Evolutionary conservation across 2,329 filamentous ascomycete genomes (phyloP), one percentile per base, ranked within the genome.

Genomic region (Dactylellina leptospora): DNA sequence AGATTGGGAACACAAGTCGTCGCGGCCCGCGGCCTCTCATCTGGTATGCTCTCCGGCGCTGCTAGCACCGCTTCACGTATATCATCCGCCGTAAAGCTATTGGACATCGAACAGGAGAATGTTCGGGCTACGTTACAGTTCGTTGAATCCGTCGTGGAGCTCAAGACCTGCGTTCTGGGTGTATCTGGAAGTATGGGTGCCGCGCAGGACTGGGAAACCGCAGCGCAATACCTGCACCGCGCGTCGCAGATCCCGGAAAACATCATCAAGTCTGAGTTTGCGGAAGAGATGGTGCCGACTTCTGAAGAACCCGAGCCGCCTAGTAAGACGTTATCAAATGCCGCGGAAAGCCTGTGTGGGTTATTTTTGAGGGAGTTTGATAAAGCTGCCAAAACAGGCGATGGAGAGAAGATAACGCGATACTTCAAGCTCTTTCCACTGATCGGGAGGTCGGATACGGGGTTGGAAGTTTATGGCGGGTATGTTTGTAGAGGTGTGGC

Each of bases 401-500:
- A 97, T 77, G 92, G 91, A 2, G 86, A 90, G 22, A 92, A 90
- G 79, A 91, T 99, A 58, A 97, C 95, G 0, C 85, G 95, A 42
- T 99, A 99, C 83, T 99, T 99, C 83, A 99, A 99, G 82, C 83
- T 99, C 36, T 99, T 99, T 77, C 95, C 95, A 13, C 82, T 99
- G 33, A 97, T 99, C 78, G 93, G 90, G 11, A 86, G 93, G 73
- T 88, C 91, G 1, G 91, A 96, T 61, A 90, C 93, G 5, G 95
- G 95, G 0, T 80, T 99, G 63, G 93, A 99, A 80, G 91, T 96
- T 2, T 99, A 99, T 79, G 95, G 95, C 1, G 87, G 89, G 75
- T 99, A 97, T 79, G 93, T 99, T 27, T 99, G 95, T 78, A 91
- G 96, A 79, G 95, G 95, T 13, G 93, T 99, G 36, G 92, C 93